These are phyloP conservation scores for Fusarium nygamai DNA, from an alignment of 2,329 filamentous ascomycete species.

Conservation along the genomic window DNA sequence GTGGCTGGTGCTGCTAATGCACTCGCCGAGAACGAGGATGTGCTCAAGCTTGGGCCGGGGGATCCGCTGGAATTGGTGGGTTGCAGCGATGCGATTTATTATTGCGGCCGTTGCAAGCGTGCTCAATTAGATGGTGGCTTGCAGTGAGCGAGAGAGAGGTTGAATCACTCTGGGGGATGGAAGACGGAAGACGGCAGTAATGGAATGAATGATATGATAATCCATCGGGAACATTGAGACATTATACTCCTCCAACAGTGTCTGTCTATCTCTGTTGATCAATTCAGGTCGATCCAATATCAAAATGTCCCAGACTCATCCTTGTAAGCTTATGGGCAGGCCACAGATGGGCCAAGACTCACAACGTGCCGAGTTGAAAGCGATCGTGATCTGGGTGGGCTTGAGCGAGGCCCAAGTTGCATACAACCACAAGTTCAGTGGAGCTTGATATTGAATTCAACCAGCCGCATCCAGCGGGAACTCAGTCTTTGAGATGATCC, in stretches of 20 bases:
- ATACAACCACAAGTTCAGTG: conserved; percentile 22
- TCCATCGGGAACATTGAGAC: not conserved
- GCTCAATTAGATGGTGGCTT: conserved; percentile 5
- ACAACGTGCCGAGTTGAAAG: conserved; percentile 18
- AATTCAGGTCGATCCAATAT: not conserved
- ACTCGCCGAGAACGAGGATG: conserved; percentile 25
- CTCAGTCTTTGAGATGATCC: not conserved
- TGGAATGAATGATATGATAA: not conserved
- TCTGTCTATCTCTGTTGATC: not conserved
- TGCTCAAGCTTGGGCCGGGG: conserved; percentile 27
- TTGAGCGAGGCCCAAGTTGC: conserved; percentile 17
- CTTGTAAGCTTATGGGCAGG: conserved; percentile 7
- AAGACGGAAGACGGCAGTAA: not conserved
- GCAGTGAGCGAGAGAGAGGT: not conserved
- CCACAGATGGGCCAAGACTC: conserved; percentile 22
- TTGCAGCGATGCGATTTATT: conserved; percentile 23
- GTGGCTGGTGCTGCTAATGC: conserved; percentile 24
- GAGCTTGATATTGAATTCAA: conserved; percentile 29
- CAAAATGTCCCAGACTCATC: conserved; percentile 4
- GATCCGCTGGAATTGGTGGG: conserved; percentile 33
- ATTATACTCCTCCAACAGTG: not conserved
- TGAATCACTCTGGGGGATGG: not conserved
- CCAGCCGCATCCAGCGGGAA: conserved; percentile 28
- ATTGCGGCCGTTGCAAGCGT: conserved; percentile 24
- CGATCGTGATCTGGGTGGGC: conserved; percentile 31